Evolutionary conservation across 306 rosid species (phyloP), one percentile per base, ranked within the genome.

Genomic region (Ochetophila trinervis): DNA sequence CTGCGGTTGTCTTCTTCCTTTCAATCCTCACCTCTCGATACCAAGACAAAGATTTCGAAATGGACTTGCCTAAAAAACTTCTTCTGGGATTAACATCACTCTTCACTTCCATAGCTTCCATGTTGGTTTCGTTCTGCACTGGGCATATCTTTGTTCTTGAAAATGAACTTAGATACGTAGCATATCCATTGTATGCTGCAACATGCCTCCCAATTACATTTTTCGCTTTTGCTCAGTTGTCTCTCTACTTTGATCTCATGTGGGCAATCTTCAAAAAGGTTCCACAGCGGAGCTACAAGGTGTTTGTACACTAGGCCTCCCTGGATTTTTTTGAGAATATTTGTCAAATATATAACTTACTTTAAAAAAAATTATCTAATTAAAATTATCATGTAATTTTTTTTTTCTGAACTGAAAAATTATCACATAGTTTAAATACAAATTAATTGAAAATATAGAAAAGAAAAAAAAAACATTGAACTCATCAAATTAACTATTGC

Each of bases 171-270:
- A 72, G 9, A 48, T n/a, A 37, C 10, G 65, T 48, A 2, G 82
- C 86, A 5, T 77, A 47, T 64, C 82, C 89, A 5, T 22, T 78
- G 2, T 81, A 84, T 65, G 82, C 80, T 0, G 78, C 79, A 1
- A 53, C 78, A 42, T 81, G 74, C 69, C 22, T 81, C 6, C 89
- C 89, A 0, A 65, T 78, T 5, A 75, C 76, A 10, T 72, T 72
- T 22, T 80, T 78, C 23, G 84, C 69, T 52, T 17, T 84, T 52
- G 83, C 80, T 2, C 84, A 78, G 52, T 69, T 84, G 57, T 85
- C 84, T 0, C 78, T 84, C 13, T 80, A 84, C 75, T 60, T 84
- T 10, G 86, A 84, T 70, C 86, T 81, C 60, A 34, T 72, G 35
- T 67, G 77, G 82, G 81, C 86, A 44, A 78, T 78, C 42, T 48